Base-by-base conservation (phyloP, 164 flowering plant species). In the Stephania cephalantha region DNA sequence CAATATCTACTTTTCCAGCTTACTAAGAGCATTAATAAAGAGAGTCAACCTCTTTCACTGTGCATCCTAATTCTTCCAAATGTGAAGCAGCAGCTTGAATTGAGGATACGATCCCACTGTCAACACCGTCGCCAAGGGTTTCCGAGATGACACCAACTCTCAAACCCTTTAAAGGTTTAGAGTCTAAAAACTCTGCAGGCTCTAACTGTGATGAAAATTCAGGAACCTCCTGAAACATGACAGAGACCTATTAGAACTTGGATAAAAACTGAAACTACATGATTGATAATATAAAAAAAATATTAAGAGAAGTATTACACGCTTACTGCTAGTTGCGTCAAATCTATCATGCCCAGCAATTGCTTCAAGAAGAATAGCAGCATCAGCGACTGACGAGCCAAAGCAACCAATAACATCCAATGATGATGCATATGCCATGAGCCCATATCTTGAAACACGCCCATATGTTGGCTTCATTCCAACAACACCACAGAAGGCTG, bases 381-480 rank as follows among this genome's bases (percentile, higher is more conserved):
- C 75, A 79, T 95, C 99, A 72, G 88, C 89, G 77, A 95, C 97
- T 0, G 99, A 88, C 11, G 99, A 85, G 72, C 93, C 91, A 81
- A 95, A 90, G 82, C 99, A 95, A 46, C 99, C 99, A 78, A 93
- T 90, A 35, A 87, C 97, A 84, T 95, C 99, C 78, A 95, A 82
- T 1, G 99, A 95, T 25, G 99, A 95, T 20, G 99, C 99, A 88
- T 93, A 93, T 29, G 99, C 97, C 91, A 95, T 93, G 50, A 95
- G 93, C n/a, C 99, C 99, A 85, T 83, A 93, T 82, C 99, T 88
- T 58, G 99, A 95, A 20, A 95, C 91, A 68, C 98, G 96, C 30
- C 99, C 98, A 84, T 95, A 95, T 7, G 98, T 95, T 64, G 99
- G 99, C 83, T 95, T 95, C 78, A 95, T 74, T 64, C 99, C 99